Conservation (phyloP, 2,329 filamentous ascomycete species). For the Drechslerella dactyloides region DNA sequence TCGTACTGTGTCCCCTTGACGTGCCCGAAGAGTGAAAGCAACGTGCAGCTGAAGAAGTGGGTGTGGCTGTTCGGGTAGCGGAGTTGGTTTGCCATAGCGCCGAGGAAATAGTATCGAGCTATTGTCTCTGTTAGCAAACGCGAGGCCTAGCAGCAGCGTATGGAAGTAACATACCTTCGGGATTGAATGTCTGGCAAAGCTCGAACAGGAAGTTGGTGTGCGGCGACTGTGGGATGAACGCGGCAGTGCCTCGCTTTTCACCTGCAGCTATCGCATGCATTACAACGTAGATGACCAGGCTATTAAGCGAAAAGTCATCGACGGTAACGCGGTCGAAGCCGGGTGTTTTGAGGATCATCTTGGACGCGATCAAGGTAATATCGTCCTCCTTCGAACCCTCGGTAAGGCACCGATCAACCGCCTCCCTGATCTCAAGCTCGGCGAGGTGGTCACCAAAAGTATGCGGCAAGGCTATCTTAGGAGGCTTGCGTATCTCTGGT, state of each 20-base stretch:
- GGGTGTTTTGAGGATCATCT: conserved; percentile 59
- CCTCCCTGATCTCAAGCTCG: conserved; percentile 63
- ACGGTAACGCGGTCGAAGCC: conserved; percentile 66
- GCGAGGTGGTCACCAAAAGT: conserved; percentile 58
- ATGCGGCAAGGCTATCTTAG: conserved; percentile 68
- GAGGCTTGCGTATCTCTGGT: conserved; percentile 74
- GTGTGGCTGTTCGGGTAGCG: conserved; percentile 89
- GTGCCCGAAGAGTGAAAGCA: conserved; percentile 82
- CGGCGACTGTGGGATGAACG: conserved; percentile 70
- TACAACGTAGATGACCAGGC: conserved; percentile 82
- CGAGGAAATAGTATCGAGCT: conserved; percentile 81
- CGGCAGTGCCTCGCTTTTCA: conserved; percentile 65
- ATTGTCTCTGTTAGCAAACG: conserved; percentile 20
- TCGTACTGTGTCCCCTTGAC: conserved; percentile 77
- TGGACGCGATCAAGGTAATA: conserved; percentile 38
- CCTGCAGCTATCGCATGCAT: conserved; percentile 71
- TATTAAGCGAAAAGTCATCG: conserved; percentile 69
- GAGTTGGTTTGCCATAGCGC: conserved; percentile 86
- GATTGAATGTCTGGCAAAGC: conserved; percentile 74
- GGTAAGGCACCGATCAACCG: conserved; percentile 65
- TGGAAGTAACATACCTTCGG: conserved; percentile 62
- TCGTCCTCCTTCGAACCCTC: conserved; percentile 65
- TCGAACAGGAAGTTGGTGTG: conserved; percentile 77
- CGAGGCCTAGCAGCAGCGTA: not conserved
- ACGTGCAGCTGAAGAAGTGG: conserved; percentile 85